Percentiles rank a stretch among this genome's conserved stretches.
Conservation (phyloP, 768 basidiomycete genomes). For the Lentinula sp. region DNA sequence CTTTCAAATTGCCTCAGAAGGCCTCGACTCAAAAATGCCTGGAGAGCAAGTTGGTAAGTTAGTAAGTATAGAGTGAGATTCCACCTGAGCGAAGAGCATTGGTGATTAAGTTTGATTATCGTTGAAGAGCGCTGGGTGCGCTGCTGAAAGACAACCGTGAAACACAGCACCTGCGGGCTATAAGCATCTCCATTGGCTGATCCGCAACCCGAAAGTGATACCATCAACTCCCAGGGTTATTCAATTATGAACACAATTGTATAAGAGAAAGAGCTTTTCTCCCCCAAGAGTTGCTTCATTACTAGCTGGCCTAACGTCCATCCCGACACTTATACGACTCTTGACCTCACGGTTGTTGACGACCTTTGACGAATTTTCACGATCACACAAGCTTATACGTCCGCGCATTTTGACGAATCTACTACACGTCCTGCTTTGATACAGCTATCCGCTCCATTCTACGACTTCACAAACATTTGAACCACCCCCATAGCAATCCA, state of each 20-base stretch:
- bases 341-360: slow-evolving; percentile 2
- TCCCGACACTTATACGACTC: neutral
- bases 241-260: neutral
- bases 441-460: neutral
- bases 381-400: neutral
- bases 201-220: neutral
- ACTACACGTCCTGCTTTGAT: neutral
- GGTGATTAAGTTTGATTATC: no score
- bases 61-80: no score
- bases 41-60: no score
- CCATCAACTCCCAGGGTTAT: neutral
- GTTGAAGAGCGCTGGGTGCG: no score
- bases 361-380: neutral
- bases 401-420: neutral
- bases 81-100: no score
- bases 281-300: neutral
- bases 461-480: neutral
- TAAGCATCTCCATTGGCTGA: neutral
- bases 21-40: no score
- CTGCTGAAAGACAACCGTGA: no score
- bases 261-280: neutral
- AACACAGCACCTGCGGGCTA: no score
- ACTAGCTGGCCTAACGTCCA: slow-evolving; percentile 1
- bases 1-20: no score
- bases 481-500: neutral